A percentile compares a stretch with the other conserved stretches of the same genome.
These are phyloP conservation scores for Lactifluus hygrophoroides DNA, from an alignment of 768 basidiomycete genomes.

Conservation along the genomic window DNA sequence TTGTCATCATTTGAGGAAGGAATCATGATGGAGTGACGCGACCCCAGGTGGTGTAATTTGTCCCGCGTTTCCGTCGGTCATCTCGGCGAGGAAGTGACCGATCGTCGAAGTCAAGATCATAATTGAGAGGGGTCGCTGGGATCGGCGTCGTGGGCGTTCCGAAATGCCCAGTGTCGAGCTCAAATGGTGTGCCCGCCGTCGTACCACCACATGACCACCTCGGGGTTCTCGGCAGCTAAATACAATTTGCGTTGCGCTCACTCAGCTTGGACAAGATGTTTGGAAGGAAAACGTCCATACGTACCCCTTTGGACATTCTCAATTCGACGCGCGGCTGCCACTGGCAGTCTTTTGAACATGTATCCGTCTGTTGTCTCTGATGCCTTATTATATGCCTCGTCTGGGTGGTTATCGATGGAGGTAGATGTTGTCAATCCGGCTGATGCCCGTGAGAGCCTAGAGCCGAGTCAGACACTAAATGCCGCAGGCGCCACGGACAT, in stretches of 20 bases:
- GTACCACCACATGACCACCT: slow-evolving; percentile 28
- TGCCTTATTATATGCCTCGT: background rate
- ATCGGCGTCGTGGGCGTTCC: too few relatives aligned
- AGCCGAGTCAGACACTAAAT: background rate
- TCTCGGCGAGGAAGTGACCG: too few relatives aligned
- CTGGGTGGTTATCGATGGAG: slow-evolving; percentile 67
- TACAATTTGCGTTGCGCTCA: slow-evolving; percentile 33
- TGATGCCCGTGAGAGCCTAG: background rate
- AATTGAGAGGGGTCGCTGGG: too few relatives aligned
- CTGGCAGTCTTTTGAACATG: background rate
- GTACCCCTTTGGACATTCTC: background rate
- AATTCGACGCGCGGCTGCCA: background rate
- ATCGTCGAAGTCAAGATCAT: too few relatives aligned
- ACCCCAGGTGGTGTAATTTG: too few relatives aligned
- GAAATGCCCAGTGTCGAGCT: too few relatives aligned
- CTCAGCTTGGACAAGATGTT: slow-evolving; percentile 39
- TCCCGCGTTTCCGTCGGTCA: too few relatives aligned
- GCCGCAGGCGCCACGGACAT: slow-evolving; percentile 15
- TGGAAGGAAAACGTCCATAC: slow-evolving; percentile 37
- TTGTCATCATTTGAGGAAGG: too few relatives aligned
- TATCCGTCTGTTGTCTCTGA: background rate
- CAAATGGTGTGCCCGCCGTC: too few relatives aligned
- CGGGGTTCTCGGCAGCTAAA: slow-evolving; percentile 36
- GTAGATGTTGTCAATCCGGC: slow-evolving; percentile 23
- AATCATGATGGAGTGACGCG: too few relatives aligned